Evolutionary conservation across 352 stramenopile genomes (phyloP), one percentile per base, ranked within the genome.

Genomic region (Phytophthora hibernalis): DNA sequence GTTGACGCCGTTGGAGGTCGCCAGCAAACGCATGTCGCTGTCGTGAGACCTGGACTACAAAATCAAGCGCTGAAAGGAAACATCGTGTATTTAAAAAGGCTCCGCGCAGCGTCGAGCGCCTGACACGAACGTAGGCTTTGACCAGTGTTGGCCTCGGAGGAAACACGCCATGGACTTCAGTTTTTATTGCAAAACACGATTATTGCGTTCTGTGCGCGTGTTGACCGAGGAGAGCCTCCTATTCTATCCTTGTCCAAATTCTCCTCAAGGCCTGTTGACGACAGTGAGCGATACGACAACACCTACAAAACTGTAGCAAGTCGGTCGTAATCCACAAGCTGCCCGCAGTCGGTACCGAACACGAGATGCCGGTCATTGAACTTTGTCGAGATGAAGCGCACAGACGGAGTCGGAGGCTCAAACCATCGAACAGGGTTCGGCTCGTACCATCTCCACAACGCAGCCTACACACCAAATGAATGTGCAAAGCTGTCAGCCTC

Each of bases 371-470:
- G 79, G 70, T 86, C 83, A 42, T 91, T 87, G 70, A 89, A 94
- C 56, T 83, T 82, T 40, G 85, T 74, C 20, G 83, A 92, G 21
- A 90, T 78, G 53, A 91, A 90, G 33, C 72, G 80, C 18, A 68
- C 48, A 47, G 82, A 87, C 2, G 80, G 70, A 2, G 74, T 73
- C 22, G 80, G 79, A 1, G 79, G 76, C 45, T 76, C 65, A 59
- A 96, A 95, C 79, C 84, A 93, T 62, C 75, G 76, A 20, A 95
- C 76, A 2, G 89, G 89, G 43, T 91, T 92, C 40, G 87, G 76
- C 21, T 80, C 82, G 63, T 94, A 93, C 89, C 89, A 96, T 70
- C 87, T 74, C 89, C 89, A 96, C 16, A 95, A 44, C 16, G 83
- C 84, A 40, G 83, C 89, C 83, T 95, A 54, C n/a, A 5, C 3